Conservation (phyloP, 495 filamentous ascomycete genomes). For the Xeromyces bisporus region DNA sequence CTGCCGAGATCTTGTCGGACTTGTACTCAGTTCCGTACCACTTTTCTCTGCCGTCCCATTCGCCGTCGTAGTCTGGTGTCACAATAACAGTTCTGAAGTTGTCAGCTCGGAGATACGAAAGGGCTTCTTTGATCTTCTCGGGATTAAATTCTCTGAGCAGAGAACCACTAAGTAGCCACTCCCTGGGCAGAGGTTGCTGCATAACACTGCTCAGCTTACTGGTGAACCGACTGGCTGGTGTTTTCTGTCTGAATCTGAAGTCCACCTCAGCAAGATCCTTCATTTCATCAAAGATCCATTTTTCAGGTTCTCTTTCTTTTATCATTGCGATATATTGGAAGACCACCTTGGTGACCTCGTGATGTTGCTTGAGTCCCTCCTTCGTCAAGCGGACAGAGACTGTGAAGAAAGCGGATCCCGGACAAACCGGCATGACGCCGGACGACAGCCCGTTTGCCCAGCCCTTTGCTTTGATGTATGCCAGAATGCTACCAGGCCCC, state of each 20-base stretch:
- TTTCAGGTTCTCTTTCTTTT: conserved; percentile 58
- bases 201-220: conserved; percentile 66
- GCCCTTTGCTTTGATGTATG: conserved; percentile 86
- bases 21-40: conserved; percentile 98
- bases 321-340: conserved; percentile 93
- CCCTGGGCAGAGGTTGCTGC: conserved; percentile 74
- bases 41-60: conserved; percentile 79
- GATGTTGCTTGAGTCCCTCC: conserved; percentile 69
- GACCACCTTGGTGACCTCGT: conserved; percentile 69
- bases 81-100: conserved; percentile 77
- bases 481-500: conserved; percentile 88
- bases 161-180: conserved; percentile 69
- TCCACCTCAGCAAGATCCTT: conserved; percentile 80
- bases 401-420: conserved; percentile 72
- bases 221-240: conserved; percentile 71
- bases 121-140: conserved; percentile 52
- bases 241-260: conserved; percentile 90
- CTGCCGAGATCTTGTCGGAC: conserved; percentile 59
- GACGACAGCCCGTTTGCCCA: conserved; percentile 84
- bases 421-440: conserved; percentile 58
- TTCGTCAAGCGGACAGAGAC: conserved; percentile 69
- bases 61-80: conserved; percentile 63
- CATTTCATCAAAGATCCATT: conserved; percentile 89
- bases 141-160: conserved; percentile 66
- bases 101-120: conserved; percentile 64